phyloP scores from a whole-genome alignment of 2,329 filamentous ascomycete species.

The Fonsecaea multimorphosa region DNA sequence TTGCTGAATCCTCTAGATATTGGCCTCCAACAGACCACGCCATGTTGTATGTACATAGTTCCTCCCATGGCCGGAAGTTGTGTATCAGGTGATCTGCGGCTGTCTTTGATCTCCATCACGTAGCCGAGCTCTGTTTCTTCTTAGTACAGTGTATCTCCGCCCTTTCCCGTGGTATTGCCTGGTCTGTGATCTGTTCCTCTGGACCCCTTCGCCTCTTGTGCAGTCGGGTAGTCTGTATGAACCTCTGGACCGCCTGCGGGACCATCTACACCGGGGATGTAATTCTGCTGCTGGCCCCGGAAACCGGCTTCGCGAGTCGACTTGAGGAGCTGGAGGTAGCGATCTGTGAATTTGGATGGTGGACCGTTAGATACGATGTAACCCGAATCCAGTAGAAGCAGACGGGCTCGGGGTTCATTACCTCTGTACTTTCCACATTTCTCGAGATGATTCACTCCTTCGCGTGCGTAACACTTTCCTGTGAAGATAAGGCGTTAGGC shows the following conservation, averaged over 20 bases:
- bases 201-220: slow-evolving; percentile 37
- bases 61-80: not conserved
- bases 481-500: slow-evolving; percentile 48
- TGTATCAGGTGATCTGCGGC: not conserved
- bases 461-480: slow-evolving; percentile 68
- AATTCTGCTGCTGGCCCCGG: slow-evolving; percentile 69
- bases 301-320: slow-evolving; percentile 69
- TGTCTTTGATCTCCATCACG: not conserved
- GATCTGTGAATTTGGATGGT: slow-evolving; percentile 55
- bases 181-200: slow-evolving; percentile 38
- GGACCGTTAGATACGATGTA: not conserved
- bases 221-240: slow-evolving; percentile 37
- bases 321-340: slow-evolving; percentile 68
- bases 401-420: slow-evolving; percentile 43
- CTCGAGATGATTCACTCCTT: slow-evolving; percentile 72
- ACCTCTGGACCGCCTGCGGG: slow-evolving; percentile 37
- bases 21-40: not conserved
- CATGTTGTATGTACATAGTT: slow-evolving; percentile 25
- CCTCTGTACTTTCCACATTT: slow-evolving; percentile 71
- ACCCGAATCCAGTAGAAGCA: not conserved
- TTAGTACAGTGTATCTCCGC: slow-evolving; percentile 34
- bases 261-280: slow-evolving; percentile 48
- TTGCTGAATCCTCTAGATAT: not conserved
- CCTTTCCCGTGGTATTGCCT: slow-evolving; percentile 38
- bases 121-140: not conserved